A percentile compares a stretch with the other conserved stretches of the same genome.
phyloP scores from a whole-genome alignment of 163 green algal genomes.

The Scenedesmus sp. region DNA sequence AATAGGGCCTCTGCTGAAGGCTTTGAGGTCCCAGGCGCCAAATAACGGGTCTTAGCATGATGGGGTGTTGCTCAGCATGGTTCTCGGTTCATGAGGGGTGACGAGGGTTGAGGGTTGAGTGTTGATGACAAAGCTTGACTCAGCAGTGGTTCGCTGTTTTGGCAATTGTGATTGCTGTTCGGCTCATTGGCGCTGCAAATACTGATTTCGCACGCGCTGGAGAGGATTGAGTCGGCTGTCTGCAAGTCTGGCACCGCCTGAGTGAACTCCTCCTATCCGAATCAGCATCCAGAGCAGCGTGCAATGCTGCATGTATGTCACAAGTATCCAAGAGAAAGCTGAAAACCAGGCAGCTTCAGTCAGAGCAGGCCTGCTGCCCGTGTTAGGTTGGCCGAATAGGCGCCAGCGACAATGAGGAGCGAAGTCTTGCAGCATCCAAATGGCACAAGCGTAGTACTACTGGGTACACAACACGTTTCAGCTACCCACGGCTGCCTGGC shows the following conservation, averaged over 20 bases:
- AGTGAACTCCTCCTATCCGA: background rate
- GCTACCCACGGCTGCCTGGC: background rate
- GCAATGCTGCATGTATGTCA: background rate
- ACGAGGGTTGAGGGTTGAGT: background rate
- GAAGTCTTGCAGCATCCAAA: slow-evolving; percentile 12
- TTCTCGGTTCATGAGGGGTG: background rate
- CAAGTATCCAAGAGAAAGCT: background rate
- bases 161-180: background rate
- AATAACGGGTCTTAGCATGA: background rate
- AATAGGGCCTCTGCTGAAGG: slow-evolving; percentile 24
- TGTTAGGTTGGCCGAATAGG: background rate
- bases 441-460: slow-evolving; percentile 8
- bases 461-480: slow-evolving; percentile 30
- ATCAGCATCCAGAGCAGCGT: background rate
- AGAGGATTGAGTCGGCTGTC: background rate
- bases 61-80: background rate
- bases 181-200: background rate
- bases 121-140: background rate
- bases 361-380: background rate
- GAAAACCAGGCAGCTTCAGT: background rate
- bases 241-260: background rate
- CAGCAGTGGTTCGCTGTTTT: background rate
- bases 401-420: background rate
- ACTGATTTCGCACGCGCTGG: background rate
- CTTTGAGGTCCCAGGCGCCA: slow-evolving; percentile 23